Base-by-base conservation (phyloP, 768 basidiomycete genomes). In the Amyloporia xantha region DNA sequence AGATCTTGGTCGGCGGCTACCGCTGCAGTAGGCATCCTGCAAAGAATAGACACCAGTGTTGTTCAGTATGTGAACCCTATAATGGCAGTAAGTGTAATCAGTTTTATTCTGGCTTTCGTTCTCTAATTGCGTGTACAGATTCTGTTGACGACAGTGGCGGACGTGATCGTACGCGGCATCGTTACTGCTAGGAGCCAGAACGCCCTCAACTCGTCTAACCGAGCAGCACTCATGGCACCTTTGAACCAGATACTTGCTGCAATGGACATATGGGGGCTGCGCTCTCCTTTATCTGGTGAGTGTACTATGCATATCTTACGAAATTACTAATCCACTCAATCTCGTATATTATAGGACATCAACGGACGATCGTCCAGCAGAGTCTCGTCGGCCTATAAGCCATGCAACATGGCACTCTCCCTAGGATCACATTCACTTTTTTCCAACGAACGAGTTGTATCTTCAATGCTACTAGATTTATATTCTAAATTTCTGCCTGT, bases 1-100 rank as follows among this genome's bases (percentile, higher is more conserved):
- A 50, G 51, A 19, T 47, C 53, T 6, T 52, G 55, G 45, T 43
- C 48, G n/a, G 54, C 59, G 15, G 62, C 62, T 15, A 44, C 52
- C 25, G 49, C 52, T 11, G 59, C 57, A 10, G 57, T 56, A 6
- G 39, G 41, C 20, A 21, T 46, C 7, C 45, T 61, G 20, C 53
- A 51, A 13, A 25, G 33, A 0, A 20, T 58, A 26, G 46, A 59
- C 41, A 35, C 57, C n/a, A 30, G 30, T 17, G n/a, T 23, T 5
- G 20, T 45, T 10, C 24, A 45, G 30, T 45, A 36, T 19, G 36
- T 45, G 19, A 23, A 33, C 9, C 44, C 44, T 12, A 17, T 9
- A 11, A 24, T 35, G 3, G 19, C 30, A n/a, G 44, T 36, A 36
- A 17, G 44, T 28, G 9, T 5, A n/a, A 30, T 44, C 38, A n/a